phyloP scores from a whole-genome alignment of 495 filamentous ascomycete genomes.

The Penicillium canariense region DNA sequence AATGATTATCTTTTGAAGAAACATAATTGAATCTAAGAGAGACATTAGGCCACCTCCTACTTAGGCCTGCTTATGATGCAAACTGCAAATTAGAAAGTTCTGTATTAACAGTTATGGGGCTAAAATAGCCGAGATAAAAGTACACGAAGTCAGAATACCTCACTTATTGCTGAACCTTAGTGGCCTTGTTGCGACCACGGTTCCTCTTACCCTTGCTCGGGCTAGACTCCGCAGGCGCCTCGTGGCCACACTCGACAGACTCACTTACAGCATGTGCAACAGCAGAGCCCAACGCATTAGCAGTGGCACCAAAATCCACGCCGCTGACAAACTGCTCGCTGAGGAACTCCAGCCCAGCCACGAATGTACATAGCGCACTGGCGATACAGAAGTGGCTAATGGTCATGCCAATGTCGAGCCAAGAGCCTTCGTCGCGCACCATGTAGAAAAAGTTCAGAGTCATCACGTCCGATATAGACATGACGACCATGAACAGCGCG shows the following conservation, averaged over 20 bases:
- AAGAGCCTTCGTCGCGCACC: slow-evolving; percentile 91
- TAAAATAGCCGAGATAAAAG: slow-evolving; percentile 3
- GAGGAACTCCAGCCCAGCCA: slow-evolving; percentile 80
- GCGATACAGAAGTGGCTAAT: slow-evolving; percentile 95
- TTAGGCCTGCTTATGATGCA: no score
- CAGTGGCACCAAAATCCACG: slow-evolving; percentile 59
- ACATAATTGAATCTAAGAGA: no score
- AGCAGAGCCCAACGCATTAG: slow-evolving; percentile 11
- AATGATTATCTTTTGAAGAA: no score
- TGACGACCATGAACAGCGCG: slow-evolving; percentile 91
- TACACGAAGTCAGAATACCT: slow-evolving; percentile 4
- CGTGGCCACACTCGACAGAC: slow-evolving; percentile 20
- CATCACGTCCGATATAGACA: slow-evolving; percentile 86
- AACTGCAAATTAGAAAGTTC: neutral
- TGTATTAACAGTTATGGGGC: slow-evolving; percentile 15
- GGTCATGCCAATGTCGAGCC: slow-evolving; percentile 95
- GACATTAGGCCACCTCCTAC: no score
- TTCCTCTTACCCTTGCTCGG: slow-evolving; percentile 14
- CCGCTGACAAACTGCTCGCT: slow-evolving; percentile 82
- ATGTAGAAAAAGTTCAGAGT: slow-evolving; percentile 98
- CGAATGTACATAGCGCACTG: slow-evolving; percentile 84
- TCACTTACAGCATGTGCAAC: slow-evolving; percentile 19
- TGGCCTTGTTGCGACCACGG: neutral
- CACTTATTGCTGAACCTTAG: slow-evolving; percentile 7
- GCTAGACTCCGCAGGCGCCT: neutral